Evolutionary conservation across 148 eudicot genomes (phyloP).

Genomic region (Vaccinium myrtillus): DNA sequence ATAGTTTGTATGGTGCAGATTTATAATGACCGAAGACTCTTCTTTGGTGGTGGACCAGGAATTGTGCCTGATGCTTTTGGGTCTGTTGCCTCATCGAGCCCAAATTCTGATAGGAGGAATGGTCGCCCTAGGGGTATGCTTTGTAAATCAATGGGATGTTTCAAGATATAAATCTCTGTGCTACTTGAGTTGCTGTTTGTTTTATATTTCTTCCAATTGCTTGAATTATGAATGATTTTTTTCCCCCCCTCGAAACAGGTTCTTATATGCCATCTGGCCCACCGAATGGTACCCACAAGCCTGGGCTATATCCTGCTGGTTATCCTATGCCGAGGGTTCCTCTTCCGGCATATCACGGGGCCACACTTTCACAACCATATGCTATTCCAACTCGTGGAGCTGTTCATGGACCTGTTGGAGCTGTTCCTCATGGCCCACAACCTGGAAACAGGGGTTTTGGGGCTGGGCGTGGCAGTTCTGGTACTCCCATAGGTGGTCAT

Average conservation of each 20-base stretch:
- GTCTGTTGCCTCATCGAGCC: conserved; percentile 41
- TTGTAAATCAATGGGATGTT: too few species aligned
- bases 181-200: background rate
- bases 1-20: conserved; percentile 53
- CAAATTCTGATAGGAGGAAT: conserved; percentile 78
- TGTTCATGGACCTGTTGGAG: conserved; percentile 89
- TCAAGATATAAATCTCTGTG: too few species aligned
- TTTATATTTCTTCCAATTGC: background rate
- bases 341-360: conserved; percentile 78
- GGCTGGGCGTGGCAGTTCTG: conserved; percentile 84
- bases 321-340: conserved; percentile 85
- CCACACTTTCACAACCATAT: conserved; percentile 86
- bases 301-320: conserved; percentile 77
- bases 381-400: conserved; percentile 93
- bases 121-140: conserved; percentile 75
- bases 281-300: conserved; percentile 87
- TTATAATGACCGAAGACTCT: conserved; percentile 86
- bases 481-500: conserved; percentile 87
- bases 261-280: conserved; percentile 73
- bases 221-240: background rate
- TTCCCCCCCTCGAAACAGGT: conserved; percentile 27
- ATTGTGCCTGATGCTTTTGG: conserved; percentile 67
- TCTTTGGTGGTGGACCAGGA: conserved; percentile 87
- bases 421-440: conserved; percentile 86
- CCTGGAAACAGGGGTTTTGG: conserved; percentile 90